phyloP scores from a whole-genome alignment of 2,329 filamentous ascomycete genomes.

The Colletotrichum chlorophyti region DNA sequence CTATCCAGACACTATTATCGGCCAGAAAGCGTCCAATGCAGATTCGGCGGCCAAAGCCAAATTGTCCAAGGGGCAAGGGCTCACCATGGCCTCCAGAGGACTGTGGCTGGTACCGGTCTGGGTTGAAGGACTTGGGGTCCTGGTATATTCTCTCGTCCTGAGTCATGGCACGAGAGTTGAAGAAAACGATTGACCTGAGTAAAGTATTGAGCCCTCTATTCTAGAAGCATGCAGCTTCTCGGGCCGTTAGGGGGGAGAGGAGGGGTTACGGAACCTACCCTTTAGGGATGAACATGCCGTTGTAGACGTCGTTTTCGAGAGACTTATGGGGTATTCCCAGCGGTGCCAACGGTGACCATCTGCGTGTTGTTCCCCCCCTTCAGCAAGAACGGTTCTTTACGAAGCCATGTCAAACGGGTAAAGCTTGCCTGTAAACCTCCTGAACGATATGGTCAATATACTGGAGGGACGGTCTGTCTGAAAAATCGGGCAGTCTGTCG shows the following conservation, averaged over 20 bases:
- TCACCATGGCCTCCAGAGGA: slow-evolving; percentile 41
- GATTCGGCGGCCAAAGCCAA: slow-evolving; percentile 42
- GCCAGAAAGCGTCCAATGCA: slow-evolving; percentile 42
- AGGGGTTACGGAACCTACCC: slow-evolving; percentile 39
- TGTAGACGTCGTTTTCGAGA: slow-evolving; percentile 61
- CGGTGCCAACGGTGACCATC: slow-evolving; percentile 53
- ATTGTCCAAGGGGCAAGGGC: slow-evolving; percentile 50
- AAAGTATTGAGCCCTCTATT: slow-evolving; percentile 16
- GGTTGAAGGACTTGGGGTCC: slow-evolving; percentile 51
- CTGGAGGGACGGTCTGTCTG: slow-evolving; percentile 49
- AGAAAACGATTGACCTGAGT: slow-evolving; percentile 43
- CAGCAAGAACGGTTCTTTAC: too few relatives aligned
- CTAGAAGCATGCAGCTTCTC: slow-evolving; percentile 21
- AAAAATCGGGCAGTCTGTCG: slow-evolving; percentile 51
- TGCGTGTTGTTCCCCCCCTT: slow-evolving; percentile 32
- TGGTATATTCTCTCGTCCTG: slow-evolving; percentile 47
- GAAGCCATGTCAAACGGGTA: background rate
- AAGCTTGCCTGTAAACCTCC: slow-evolving; percentile 41
- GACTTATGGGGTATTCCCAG: slow-evolving; percentile 62
- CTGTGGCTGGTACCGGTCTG: slow-evolving; percentile 48
- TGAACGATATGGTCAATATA: slow-evolving; percentile 48
- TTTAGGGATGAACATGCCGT: slow-evolving; percentile 63
- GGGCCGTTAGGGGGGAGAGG: slow-evolving; percentile 6
- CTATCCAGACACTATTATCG: slow-evolving; percentile 44
- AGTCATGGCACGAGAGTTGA: slow-evolving; percentile 53